Conservation (phyloP, 2,329 filamentous ascomycete species). For the Phaeophleospora eucalypticola region DNA sequence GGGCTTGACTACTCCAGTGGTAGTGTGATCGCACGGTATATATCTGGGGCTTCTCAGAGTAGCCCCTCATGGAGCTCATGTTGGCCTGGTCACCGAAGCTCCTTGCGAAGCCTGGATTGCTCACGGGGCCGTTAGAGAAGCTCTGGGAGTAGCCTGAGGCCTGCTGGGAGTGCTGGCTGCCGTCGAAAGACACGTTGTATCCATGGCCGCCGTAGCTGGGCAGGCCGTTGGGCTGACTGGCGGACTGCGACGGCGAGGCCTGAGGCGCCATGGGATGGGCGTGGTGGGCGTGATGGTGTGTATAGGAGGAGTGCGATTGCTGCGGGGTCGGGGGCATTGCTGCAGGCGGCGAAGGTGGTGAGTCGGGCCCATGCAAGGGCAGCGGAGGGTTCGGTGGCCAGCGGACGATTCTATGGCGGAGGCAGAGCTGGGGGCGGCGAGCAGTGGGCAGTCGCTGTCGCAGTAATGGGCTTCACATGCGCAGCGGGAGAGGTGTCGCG, state of each 20-base stretch:
- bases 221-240: constrained; percentile 19
- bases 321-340: constrained; percentile 31
- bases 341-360: constrained; percentile 1
- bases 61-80: constrained; percentile 20
- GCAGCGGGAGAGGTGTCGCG: no score
- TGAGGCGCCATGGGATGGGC: constrained; percentile 14
- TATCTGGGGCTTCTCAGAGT: constrained; percentile 43
- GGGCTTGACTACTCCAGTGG: not conserved
- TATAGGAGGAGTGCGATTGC: constrained; percentile 21
- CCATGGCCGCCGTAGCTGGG: constrained; percentile 19
- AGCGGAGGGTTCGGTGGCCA: not conserved
- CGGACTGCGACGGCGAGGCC: constrained; percentile 15
- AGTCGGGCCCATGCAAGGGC: constrained; percentile 1
- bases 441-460: not conserved
- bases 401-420: not conserved
- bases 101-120: constrained; percentile 37
- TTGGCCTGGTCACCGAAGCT: constrained; percentile 31
- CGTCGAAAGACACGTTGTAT: constrained; percentile 31
- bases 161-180: constrained; percentile 20
- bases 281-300: constrained; percentile 15
- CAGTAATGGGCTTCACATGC: no score
- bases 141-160: constrained; percentile 26
- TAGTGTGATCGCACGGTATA: constrained; percentile 43
- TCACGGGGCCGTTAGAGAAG: constrained; percentile 32
- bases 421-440: not conserved